A percentile compares a stretch with the other conserved stretches of the same genome.
Conservation (phyloP, 768 basidiomycete species). For the Exsudoporus frostii region DNA sequence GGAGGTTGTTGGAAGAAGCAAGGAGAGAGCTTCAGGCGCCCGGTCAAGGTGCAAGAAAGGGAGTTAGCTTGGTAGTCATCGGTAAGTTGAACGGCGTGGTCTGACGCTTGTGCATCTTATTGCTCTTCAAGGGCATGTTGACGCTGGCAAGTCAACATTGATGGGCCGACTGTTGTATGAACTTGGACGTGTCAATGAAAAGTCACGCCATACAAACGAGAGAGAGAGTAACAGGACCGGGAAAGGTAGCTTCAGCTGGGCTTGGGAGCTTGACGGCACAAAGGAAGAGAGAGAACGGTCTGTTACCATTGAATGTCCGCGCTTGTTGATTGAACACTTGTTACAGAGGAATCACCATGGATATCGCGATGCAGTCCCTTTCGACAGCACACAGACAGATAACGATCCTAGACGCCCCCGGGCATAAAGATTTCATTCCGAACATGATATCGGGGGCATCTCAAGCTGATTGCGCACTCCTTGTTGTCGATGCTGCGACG, state of each 20-base stretch:
- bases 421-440: slow-evolving; percentile 96
- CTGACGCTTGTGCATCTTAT: slow-evolving; percentile 8
- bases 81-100: slow-evolving; percentile 46
- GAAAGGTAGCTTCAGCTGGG: slow-evolving; percentile 96
- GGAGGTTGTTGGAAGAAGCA: slow-evolving; percentile 84
- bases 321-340: slow-evolving; percentile 6
- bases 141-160: slow-evolving; percentile 96
- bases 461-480: slow-evolving; percentile 91
- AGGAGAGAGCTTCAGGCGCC: slow-evolving; percentile 46
- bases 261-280: slow-evolving; percentile 95
- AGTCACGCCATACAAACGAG: slow-evolving; percentile 79
- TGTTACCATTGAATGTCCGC: slow-evolving; percentile 13
- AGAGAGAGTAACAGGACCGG: slow-evolving; percentile 86
- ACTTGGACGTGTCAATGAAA: slow-evolving; percentile 83
- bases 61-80: slow-evolving; percentile 86
- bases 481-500: slow-evolving; percentile 85
- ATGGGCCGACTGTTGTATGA: slow-evolving; percentile 96
- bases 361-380: slow-evolving; percentile 83
- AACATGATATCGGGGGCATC: slow-evolving; percentile 99
- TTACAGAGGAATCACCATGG: slow-evolving; percentile 93
- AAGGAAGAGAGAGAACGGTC: slow-evolving; percentile 91
- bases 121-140: slow-evolving; percentile 77
- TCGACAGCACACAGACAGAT: slow-evolving; percentile 72
- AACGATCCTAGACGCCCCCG: slow-evolving; percentile 95
- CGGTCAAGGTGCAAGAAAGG: slow-evolving; percentile 56